Evolutionary conservation across 768 basidiomycete species (phyloP).

Genomic region (Fomitopsis pulvina): DNA sequence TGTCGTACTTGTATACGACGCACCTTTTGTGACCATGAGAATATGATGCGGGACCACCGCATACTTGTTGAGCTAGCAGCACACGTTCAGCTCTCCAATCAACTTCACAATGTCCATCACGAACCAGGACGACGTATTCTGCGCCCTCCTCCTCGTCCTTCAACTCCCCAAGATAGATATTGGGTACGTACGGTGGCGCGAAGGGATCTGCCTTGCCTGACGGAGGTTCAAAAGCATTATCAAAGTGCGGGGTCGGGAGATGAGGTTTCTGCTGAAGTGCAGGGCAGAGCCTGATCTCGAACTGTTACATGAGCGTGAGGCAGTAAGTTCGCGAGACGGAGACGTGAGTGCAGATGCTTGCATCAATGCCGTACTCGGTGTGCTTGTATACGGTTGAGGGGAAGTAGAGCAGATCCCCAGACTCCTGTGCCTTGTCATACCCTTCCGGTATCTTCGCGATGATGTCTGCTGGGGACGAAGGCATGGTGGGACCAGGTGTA

Average conservation of each 20-base stretch:
- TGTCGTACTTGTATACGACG: conserved; percentile 8
- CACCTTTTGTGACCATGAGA: conserved; percentile 81
- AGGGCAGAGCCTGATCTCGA: conserved; percentile 80
- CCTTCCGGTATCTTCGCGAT: conserved; percentile 45
- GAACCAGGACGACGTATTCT: conserved; percentile 66
- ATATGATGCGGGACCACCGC: conserved; percentile 82
- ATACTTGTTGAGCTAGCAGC: conserved; percentile 73
- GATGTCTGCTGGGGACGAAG: conserved; percentile 35
- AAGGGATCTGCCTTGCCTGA: conserved; percentile 60
- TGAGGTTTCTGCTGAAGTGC: conserved; percentile 75
- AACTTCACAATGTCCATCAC: conserved; percentile 15
- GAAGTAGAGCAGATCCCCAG: conserved; percentile 72
- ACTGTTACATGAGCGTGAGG: conserved; percentile 38
- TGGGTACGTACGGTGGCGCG: conserved; percentile 75
- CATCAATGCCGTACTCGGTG: conserved; percentile 58
- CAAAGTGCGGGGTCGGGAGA: conserved; percentile 38
- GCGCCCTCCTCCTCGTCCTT: conserved; percentile 50
- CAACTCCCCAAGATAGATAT: conserved; percentile 72
- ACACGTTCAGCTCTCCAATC: neutral
- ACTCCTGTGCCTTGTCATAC: conserved; percentile 51
- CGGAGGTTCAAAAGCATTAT: conserved; percentile 20
- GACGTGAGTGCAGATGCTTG: conserved; percentile 22
- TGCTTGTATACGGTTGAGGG: conserved; percentile 63
- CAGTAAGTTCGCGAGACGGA: neutral
- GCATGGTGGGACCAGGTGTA: neutral